A percentile compares a stretch with the other conserved stretches of the same genome.
Conservation (phyloP, 164 flowering plant genomes). For the Stephania yunnanensis region DNA sequence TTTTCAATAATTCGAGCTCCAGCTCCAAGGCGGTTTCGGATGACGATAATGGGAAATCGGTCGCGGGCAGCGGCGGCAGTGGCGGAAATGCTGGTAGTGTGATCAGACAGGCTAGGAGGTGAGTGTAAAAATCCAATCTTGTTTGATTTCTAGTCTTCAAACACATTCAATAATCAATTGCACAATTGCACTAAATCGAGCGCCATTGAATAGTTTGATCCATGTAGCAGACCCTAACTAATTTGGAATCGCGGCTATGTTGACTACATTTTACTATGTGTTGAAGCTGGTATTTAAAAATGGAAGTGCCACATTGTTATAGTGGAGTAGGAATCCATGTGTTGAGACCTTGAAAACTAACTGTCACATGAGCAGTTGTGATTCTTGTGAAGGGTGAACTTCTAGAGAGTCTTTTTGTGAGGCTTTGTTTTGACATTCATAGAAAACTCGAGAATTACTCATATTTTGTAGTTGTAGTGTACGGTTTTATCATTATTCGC, state of each 20-base stretch:
- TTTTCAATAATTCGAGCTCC: slow-evolving; percentile 53
- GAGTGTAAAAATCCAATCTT: neutral
- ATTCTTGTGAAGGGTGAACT: too few relatives aligned
- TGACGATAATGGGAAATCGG: slow-evolving; percentile 63
- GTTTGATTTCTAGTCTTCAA: neutral
- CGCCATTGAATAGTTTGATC: neutral
- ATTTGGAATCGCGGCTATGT: too few relatives aligned
- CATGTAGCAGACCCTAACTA: neutral
- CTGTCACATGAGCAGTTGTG: neutral
- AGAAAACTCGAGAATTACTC: too few relatives aligned
- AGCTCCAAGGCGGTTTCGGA: slow-evolving; percentile 33
- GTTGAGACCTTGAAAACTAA: neutral
- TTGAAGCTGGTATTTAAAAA: too few relatives aligned
- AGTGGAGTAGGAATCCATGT: too few relatives aligned
- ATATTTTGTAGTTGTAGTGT: too few relatives aligned
- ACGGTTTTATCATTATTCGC: too few relatives aligned
- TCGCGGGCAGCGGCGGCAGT: slow-evolving; percentile 13
- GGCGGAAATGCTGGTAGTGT: slow-evolving; percentile 13
- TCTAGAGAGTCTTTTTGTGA: neutral
- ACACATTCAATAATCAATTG: neutral
- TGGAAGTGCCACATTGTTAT: too few relatives aligned
- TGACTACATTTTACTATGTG: too few relatives aligned
- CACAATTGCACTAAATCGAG: neutral
- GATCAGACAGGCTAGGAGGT: slow-evolving; percentile 61
- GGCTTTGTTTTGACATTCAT: neutral